phyloP scores from a whole-genome alignment of 2,329 filamentous ascomycete genomes.

The Epichloe hybrida region DNA sequence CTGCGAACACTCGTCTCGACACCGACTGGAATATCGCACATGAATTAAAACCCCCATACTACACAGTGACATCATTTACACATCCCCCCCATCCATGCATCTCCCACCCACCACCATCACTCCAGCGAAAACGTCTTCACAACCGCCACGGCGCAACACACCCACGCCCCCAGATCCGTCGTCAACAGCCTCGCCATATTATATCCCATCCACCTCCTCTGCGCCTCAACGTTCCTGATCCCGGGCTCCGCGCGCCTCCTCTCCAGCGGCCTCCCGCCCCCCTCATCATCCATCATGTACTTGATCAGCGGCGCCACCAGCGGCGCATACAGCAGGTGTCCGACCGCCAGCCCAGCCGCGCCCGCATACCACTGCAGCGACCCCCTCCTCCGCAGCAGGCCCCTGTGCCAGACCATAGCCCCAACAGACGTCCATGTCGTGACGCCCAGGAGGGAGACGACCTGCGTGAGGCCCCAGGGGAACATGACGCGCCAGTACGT shows the following conservation, averaged over 20 bases:
- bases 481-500: slow-evolving; percentile 30
- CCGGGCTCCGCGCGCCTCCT: slow-evolving; percentile 7
- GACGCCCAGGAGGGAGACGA: slow-evolving; percentile 20
- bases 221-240: slow-evolving; percentile 13
- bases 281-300: slow-evolving; percentile 16
- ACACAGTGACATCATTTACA: not conserved
- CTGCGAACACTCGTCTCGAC: too few species aligned
- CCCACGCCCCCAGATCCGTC: slow-evolving; percentile 21
- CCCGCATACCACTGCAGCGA: slow-evolving; percentile 20
- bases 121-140: slow-evolving; percentile 5
- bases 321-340: slow-evolving; percentile 22
- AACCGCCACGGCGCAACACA: slow-evolving; percentile 17
- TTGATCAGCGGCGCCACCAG: slow-evolving; percentile 19
- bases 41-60: too few species aligned
- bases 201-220: slow-evolving; percentile 19
- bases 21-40: too few species aligned
- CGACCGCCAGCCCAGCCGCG: slow-evolving; percentile 17
- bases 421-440: slow-evolving; percentile 20
- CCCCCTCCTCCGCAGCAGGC: slow-evolving; percentile 12
- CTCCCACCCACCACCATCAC: not conserved
- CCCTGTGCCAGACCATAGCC: slow-evolving; percentile 12
- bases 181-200: slow-evolving; percentile 20
- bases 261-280: slow-evolving; percentile 6
- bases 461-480: slow-evolving; percentile 18
- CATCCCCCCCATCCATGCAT: too few species aligned